Conservation (phyloP, 768 basidiomycete genomes). For the Terana coerulea region DNA sequence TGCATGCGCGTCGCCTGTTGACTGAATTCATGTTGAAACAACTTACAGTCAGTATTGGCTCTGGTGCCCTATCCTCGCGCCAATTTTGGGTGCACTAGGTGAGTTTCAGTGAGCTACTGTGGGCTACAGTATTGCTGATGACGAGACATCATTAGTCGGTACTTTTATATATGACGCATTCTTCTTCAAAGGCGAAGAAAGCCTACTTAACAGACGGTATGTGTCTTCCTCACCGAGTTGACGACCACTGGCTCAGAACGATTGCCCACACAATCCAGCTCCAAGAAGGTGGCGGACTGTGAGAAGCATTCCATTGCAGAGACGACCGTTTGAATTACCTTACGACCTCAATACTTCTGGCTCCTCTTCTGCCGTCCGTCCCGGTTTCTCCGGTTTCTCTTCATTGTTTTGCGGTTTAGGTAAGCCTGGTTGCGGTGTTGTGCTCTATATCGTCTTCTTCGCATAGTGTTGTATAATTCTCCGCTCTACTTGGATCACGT, state of each 20-base stretch:
- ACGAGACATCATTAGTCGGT: constrained; percentile 28
- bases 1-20: constrained; percentile 18
- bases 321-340: neutral
- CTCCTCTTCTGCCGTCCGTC: neutral
- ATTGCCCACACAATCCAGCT: too few species aligned
- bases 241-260: too few species aligned
- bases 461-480: neutral
- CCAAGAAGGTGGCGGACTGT: too few species aligned
- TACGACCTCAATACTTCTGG: neutral
- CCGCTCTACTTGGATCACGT: too few species aligned
- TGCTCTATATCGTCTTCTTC: neutral
- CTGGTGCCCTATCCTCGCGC: constrained; percentile 63
- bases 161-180: constrained; percentile 55
- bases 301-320: neutral
- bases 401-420: neutral
- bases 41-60: constrained; percentile 64
- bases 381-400: neutral
- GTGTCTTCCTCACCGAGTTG: too few species aligned
- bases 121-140: neutral
- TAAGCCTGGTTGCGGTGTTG: neutral
- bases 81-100: constrained; percentile 53
- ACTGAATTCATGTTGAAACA: neutral
- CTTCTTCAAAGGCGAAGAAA: constrained; percentile 53
- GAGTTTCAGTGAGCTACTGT: neutral
- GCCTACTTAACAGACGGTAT: constrained; percentile 52